phyloP scores from a whole-genome alignment of 768 basidiomycete genomes.

The Naganishia kalamii region DNA sequence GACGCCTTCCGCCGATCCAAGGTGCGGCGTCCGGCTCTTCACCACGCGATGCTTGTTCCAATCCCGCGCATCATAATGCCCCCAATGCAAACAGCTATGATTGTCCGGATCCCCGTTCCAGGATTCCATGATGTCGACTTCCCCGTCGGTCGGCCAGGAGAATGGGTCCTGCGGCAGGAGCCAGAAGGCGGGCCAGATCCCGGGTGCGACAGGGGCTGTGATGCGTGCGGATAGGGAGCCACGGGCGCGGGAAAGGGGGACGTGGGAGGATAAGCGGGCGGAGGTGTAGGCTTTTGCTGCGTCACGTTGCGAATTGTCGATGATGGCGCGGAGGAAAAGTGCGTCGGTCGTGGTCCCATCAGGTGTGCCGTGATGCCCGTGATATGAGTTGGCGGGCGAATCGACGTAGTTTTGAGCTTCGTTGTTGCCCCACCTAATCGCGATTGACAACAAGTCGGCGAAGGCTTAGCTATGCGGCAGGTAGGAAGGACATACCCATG shows the following conservation, averaged over 20 bases:
- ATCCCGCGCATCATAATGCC: slow-evolving; percentile 10
- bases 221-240: slow-evolving; percentile 14
- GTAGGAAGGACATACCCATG: neutral
- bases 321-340: slow-evolving; percentile 15
- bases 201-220: slow-evolving; percentile 5
- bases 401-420: slow-evolving; percentile 13
- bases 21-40: neutral
- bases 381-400: slow-evolving; percentile 3
- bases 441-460: neutral
- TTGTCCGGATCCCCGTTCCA: slow-evolving; percentile 15
- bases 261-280: slow-evolving; percentile 4
- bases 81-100: slow-evolving; percentile 20
- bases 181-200: slow-evolving; percentile 23
- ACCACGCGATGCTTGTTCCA: slow-evolving; percentile 16
- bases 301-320: neutral
- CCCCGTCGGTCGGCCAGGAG: slow-evolving; percentile 12
- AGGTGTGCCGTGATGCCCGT: neutral
- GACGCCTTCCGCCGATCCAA: neutral
- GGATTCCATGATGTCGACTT: slow-evolving; percentile 20
- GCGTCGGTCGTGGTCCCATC: slow-evolving; percentile 6
- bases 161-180: slow-evolving; percentile 17
- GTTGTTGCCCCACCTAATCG: slow-evolving; percentile 17
- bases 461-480: neutral
- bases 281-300: neutral
- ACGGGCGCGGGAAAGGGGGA: neutral